Percentiles rank a stretch among this genome's conserved stretches.
phyloP scores from a whole-genome alignment of 2,329 filamentous ascomycete genomes.

The Corynespora cassiicola region DNA sequence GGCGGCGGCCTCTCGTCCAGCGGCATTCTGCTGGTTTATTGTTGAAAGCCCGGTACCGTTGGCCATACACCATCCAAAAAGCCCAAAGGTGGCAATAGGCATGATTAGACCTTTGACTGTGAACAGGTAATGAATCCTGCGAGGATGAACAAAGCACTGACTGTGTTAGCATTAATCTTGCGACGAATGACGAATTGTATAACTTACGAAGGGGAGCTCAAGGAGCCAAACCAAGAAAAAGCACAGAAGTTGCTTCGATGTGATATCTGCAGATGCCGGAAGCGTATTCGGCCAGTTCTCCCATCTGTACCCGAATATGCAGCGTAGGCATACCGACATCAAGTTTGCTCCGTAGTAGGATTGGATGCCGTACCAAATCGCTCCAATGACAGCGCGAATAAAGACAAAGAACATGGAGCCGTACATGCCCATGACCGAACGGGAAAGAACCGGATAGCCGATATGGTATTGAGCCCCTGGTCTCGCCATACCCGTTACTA shows the following conservation, averaged over 20 bases:
- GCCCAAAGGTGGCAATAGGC: constrained; percentile 40
- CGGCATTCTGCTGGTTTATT: constrained; percentile 11
- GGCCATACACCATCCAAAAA: constrained; percentile 46
- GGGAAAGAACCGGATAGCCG: constrained; percentile 22
- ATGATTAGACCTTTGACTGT: constrained; percentile 37
- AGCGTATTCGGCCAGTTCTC: constrained; percentile 37
- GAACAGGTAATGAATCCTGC: constrained; percentile 33
- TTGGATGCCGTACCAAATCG: constrained; percentile 48
- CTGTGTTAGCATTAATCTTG: background rate
- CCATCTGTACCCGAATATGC: constrained; percentile 49
- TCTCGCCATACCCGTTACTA: constrained; percentile 28
- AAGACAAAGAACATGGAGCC: constrained; percentile 50
- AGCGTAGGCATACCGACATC: constrained; percentile 45
- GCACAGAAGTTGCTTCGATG: constrained; percentile 38
- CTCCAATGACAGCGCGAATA: constrained; percentile 42
- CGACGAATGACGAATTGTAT: background rate
- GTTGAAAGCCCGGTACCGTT: constrained; percentile 36
- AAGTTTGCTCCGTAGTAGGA: constrained; percentile 35
- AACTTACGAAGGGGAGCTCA: constrained; percentile 35
- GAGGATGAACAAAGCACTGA: constrained; percentile 38
- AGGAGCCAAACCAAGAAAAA: constrained; percentile 40
- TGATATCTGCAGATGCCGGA: constrained; percentile 35
- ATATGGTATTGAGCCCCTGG: constrained; percentile 31
- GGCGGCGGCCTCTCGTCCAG: constrained; percentile 20
- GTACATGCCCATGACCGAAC: constrained; percentile 38